Percentiles rank a stretch among this genome's conserved stretches.
phyloP scores from a whole-genome alignment of 1,139 yeast species.

The Suhomyces yuchorum region DNA sequence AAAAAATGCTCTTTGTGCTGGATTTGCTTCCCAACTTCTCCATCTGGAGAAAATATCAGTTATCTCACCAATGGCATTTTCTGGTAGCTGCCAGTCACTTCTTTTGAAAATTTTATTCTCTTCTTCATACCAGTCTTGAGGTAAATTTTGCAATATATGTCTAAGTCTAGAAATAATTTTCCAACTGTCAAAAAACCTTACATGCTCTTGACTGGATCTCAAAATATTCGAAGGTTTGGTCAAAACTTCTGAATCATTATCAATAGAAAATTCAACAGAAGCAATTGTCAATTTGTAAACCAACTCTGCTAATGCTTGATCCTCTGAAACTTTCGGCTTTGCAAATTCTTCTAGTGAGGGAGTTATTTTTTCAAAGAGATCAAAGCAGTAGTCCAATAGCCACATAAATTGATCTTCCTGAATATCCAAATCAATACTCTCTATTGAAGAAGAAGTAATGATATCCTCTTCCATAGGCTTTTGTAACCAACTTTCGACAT shows the following conservation, averaged over 20 bases:
- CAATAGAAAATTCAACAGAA: constrained; percentile 59
- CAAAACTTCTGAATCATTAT: constrained; percentile 85
- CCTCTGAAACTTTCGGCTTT: constrained; percentile 18
- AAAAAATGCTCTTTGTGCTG: constrained; percentile 52
- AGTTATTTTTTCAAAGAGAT: constrained; percentile 21
- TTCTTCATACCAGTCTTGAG: constrained; percentile 49
- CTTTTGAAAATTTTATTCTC: constrained; percentile 25
- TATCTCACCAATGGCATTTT: constrained; percentile 56
- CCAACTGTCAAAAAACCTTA: constrained; percentile 86
- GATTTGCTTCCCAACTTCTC: constrained; percentile 84
- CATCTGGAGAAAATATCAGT: constrained; percentile 67
- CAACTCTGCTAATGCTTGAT: constrained; percentile 39
- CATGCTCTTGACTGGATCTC: constrained; percentile 69
- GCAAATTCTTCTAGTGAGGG: constrained; percentile 28
- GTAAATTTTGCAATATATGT: constrained; percentile 67
- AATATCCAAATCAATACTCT: constrained; percentile 33
- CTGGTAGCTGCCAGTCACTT: constrained; percentile 45
- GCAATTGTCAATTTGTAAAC: constrained; percentile 63
- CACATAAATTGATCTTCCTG: constrained; percentile 41
- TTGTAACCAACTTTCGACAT: constrained; percentile 49
- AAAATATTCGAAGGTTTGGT: constrained; percentile 86
- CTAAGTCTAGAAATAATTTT: constrained; percentile 76
- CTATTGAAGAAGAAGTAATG: constrained; percentile 38
- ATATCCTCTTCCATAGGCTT: constrained; percentile 24
- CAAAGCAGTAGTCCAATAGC: constrained; percentile 33